phyloP scores from a whole-genome alignment of 148 eudicot species.

The Chenopodium suecicum region DNA sequence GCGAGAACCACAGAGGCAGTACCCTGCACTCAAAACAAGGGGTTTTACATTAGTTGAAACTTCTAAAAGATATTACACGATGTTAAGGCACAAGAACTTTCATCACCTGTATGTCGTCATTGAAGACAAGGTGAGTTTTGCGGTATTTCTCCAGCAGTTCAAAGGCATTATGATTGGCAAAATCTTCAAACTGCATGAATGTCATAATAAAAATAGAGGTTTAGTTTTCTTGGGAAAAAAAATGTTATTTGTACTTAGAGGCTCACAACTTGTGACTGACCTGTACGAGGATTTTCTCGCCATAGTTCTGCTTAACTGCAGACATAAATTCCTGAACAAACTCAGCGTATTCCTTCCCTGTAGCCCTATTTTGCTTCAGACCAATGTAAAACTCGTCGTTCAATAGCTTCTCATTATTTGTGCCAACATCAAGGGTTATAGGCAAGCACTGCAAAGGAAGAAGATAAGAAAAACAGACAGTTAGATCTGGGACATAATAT shows the following conservation, averaged over 20 bases:
- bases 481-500: not conserved
- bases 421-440: conserved; percentile 90
- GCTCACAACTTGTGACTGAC: conserved; percentile 28
- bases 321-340: conserved; percentile 67
- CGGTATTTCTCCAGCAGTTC: conserved; percentile 71
- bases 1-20: conserved; percentile 92
- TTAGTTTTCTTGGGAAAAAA: not conserved
- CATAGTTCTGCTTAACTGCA: conserved; percentile 88
- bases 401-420: conserved; percentile 73
- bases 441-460: conserved; percentile 71
- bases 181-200: conserved; percentile 78
- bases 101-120: conserved; percentile 88
- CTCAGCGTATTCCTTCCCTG: conserved; percentile 78
- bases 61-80: not conserved
- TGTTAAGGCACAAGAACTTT: not conserved
- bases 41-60: not conserved
- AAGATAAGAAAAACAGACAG: not conserved
- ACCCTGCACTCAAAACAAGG: conserved; percentile 47
- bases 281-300: conserved; percentile 83
- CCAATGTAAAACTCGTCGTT: conserved; percentile 92
- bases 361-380: conserved; percentile 71
- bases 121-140: conserved; percentile 78
- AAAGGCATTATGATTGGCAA: conserved; percentile 94
- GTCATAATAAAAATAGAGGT: conserved; percentile 10
- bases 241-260: not conserved